Percentiles rank a stretch among this genome's conserved stretches.
Evolutionary conservation across 2,329 filamentous ascomycete genomes (phyloP).

Genomic region (Paecilomyces niveus): DNA sequence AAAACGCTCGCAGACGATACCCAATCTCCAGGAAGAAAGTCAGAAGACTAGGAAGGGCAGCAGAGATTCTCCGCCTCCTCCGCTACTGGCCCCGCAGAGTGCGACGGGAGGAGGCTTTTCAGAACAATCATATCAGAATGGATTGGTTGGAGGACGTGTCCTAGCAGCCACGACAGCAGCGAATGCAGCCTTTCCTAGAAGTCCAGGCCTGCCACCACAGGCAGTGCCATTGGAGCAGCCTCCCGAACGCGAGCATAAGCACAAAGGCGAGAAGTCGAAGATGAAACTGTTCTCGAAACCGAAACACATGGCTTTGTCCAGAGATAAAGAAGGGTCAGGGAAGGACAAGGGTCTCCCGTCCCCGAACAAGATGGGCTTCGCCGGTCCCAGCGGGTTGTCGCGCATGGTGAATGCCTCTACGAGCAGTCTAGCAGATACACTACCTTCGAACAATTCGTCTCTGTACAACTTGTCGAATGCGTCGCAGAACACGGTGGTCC

Average conservation of each 20-base stretch:
- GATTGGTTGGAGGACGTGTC: slow-evolving; percentile 41
- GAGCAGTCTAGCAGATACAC: slow-evolving; percentile 51
- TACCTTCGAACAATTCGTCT: slow-evolving; percentile 47
- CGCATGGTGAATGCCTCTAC: slow-evolving; percentile 54
- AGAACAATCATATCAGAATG: slow-evolving; percentile 42
- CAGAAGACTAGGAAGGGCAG: slow-evolving; percentile 21
- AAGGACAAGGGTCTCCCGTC: slow-evolving; percentile 51
- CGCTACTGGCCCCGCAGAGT: slow-evolving; percentile 19
- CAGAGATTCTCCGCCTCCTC: slow-evolving; percentile 28
- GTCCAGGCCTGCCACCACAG: slow-evolving; percentile 26
- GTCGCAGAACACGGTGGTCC: slow-evolving; percentile 55
- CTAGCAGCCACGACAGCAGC: slow-evolving; percentile 56
- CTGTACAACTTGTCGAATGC: slow-evolving; percentile 56
- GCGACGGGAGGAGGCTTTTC: slow-evolving; percentile 13
- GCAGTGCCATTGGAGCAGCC: slow-evolving; percentile 17
- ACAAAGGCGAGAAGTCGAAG: slow-evolving; percentile 54
- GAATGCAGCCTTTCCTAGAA: slow-evolving; percentile 55
- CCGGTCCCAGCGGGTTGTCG: slow-evolving; percentile 45
- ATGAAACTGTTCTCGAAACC: slow-evolving; percentile 65
- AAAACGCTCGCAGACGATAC: slow-evolving; percentile 51
- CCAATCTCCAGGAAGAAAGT: slow-evolving; percentile 27
- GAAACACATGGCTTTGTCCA: slow-evolving; percentile 57
- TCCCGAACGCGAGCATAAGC: slow-evolving; percentile 40
- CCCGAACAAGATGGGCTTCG: slow-evolving; percentile 48
- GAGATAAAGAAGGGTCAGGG: slow-evolving; percentile 44